Base-by-base conservation (phyloP, 352 stramenopile genomes). In the Phytophthora quininea region DNA sequence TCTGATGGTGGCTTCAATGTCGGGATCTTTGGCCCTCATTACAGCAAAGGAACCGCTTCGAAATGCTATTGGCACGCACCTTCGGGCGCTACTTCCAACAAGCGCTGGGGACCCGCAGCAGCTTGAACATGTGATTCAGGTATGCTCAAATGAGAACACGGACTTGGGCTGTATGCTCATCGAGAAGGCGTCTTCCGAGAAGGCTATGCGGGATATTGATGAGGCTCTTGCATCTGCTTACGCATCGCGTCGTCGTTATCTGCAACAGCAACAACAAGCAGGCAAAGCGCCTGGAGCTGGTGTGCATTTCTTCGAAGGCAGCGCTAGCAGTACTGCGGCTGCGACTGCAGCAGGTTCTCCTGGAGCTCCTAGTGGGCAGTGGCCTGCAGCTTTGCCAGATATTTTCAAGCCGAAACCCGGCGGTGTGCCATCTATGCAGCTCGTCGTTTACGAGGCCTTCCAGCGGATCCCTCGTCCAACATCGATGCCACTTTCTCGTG, bases 161-260 rank as follows among this genome's bases (percentile, higher is more conserved):
- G 98, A 99, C 66, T 71, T 99, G 29, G 97, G 97, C 30, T 99
- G 97, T 74, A 99, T 98, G 90, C 80, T 99, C 19, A 99, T 99
- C 67, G 97, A 99, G 77, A 99, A 99, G 86, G 97, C 97, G 19
- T 98, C 98, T 19, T 99, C 95, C 4, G 97, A 99, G 69, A 99
- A 99, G 74, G 97, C 97, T 3, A 98, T 99, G 76, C 87, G 96
- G 5, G 97, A 99, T 62, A 98, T 99, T 62, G 97, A 99, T 71
- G 96, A 99, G 77, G 89, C 92, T 31, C 70, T 99, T 19, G 87
- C 84, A 4, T 69, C 82, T 35, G 85, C 92, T 15, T 93, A 99
- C 37, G 86, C 84, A 14, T 83, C 88, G 40, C 88, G 90, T 30
- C 83, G 88, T 14, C 90, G 94, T 19, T 92, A 88, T 50, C 86